phyloP scores from a whole-genome alignment of 108 stramenopile genomes.

The Aurantiochytrium sp. region DNA sequence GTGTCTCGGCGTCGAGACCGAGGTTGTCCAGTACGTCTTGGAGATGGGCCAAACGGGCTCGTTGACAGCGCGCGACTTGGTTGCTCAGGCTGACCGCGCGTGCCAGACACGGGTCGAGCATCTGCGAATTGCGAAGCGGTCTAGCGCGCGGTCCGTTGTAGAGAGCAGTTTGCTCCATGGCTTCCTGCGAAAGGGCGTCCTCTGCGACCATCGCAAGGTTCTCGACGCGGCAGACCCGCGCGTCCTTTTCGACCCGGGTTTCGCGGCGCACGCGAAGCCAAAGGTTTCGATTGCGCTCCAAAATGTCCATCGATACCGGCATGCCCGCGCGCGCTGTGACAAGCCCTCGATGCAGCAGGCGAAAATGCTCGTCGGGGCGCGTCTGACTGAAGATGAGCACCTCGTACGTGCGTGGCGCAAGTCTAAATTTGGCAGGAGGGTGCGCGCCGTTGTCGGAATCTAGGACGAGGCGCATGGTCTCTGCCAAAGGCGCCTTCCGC shows the following conservation, averaged over 20 bases:
- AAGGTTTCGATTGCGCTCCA: conserved; percentile 12
- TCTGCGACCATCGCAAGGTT: neutral
- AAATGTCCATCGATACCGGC: neutral
- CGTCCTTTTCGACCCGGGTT: neutral
- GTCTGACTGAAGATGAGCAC: neutral
- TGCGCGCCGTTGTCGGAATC: neutral
- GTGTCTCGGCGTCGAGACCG: neutral
- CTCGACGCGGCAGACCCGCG: neutral
- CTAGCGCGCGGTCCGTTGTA: neutral
- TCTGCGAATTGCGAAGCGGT: too few relatives aligned
- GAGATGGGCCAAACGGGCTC: too few relatives aligned
- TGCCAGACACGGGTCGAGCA: too few relatives aligned
- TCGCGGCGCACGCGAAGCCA: conserved; percentile 11
- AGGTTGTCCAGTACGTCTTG: too few relatives aligned
- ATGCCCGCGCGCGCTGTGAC: too few relatives aligned
- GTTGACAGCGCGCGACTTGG: too few relatives aligned
- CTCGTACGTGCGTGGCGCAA: neutral
- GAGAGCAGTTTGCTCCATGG: neutral
- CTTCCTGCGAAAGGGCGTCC: neutral
- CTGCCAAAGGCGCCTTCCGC: neutral
- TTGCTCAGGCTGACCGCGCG: too few relatives aligned
- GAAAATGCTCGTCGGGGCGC: conserved; percentile 14
- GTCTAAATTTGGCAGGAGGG: neutral
- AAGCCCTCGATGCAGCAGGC: neutral
- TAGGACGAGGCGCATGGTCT: neutral